Evolutionary conservation across 306 rosid species (phyloP).

Genomic region (Hippophae tibetana): DNA sequence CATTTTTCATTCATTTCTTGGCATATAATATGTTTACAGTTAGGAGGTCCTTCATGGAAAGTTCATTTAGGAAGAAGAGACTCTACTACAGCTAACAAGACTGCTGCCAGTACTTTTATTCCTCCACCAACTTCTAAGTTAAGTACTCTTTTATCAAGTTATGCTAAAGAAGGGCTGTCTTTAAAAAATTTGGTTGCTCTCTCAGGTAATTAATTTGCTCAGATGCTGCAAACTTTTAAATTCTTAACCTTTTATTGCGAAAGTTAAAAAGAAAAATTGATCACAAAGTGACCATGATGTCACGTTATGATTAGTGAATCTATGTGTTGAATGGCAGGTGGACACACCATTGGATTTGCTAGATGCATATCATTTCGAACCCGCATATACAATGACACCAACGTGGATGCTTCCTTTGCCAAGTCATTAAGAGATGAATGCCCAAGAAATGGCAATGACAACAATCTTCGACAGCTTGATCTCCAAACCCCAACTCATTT

Average conservation of each 20-base stretch:
- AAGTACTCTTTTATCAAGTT: conserved; percentile 23
- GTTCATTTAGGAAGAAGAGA: conserved; percentile 55
- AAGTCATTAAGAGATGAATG: conserved; percentile 32
- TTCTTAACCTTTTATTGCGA: neutral
- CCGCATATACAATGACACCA: conserved; percentile 44
- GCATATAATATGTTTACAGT: conserved; percentile 16
- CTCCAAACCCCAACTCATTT: conserved; percentile 39
- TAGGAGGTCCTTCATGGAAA: conserved; percentile 57
- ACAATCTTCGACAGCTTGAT: conserved; percentile 29
- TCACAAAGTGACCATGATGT: too few relatives aligned
- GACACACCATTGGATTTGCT: conserved; percentile 50
- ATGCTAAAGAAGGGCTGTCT: conserved; percentile 37
- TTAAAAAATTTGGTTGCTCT: conserved; percentile 45
- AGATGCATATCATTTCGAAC: conserved; percentile 33
- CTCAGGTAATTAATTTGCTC: conserved; percentile 23
- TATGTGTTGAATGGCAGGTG: conserved; percentile 24
- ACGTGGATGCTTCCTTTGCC: conserved; percentile 36
- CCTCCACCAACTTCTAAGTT: conserved; percentile 26
- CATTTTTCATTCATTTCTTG: neutral
- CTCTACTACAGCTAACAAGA: conserved; percentile 41
- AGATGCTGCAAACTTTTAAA: neutral
- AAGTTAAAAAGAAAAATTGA: neutral
- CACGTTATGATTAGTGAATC: too few relatives aligned
- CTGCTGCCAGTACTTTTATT: conserved; percentile 33
- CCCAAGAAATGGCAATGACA: conserved; percentile 36